Evolutionary conservation across 2,329 filamentous ascomycete species (phyloP).

Genomic region (Cladorrhinum sp.): DNA sequence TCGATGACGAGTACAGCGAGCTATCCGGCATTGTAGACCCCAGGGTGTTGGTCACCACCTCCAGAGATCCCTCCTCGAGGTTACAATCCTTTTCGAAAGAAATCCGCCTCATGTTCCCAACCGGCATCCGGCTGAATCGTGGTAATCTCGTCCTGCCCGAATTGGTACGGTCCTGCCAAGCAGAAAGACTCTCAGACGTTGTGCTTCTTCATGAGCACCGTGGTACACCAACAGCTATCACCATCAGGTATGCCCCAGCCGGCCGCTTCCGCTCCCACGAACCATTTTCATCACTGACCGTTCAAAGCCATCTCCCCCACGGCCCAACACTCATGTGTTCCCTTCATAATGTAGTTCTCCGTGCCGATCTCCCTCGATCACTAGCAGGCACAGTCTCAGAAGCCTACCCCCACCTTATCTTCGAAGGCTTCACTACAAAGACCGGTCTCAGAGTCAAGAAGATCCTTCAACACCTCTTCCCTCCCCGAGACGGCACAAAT

Average conservation of each 20-base stretch:
- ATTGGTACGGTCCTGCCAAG: constrained; percentile 76
- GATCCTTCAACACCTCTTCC: constrained; percentile 91
- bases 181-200: constrained; percentile 78
- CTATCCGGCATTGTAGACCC: constrained; percentile 80
- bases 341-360: constrained; percentile 88
- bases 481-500: constrained; percentile 75
- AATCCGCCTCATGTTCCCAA: constrained; percentile 29
- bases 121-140: constrained; percentile 61
- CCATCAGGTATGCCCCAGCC: constrained; percentile 48
- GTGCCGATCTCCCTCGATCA: constrained; percentile 87
- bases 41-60: constrained; percentile 85
- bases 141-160: constrained; percentile 87
- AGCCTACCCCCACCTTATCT: constrained; percentile 90
- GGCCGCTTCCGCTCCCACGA: neutral
- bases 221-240: constrained; percentile 71
- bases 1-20: constrained; percentile 88
- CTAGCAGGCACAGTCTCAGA: constrained; percentile 71
- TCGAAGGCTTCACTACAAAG: constrained; percentile 83
- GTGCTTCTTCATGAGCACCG: constrained; percentile 84
- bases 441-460: constrained; percentile 82
- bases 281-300: neutral
- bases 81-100: constrained; percentile 92
- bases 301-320: constrained; percentile 73
- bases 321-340: constrained; percentile 79
- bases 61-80: constrained; percentile 78